Evolutionary conservation across 2,329 filamentous ascomycete species (phyloP), one percentile per base, ranked within the genome.

Genomic region (Cladosporium sp.): DNA sequence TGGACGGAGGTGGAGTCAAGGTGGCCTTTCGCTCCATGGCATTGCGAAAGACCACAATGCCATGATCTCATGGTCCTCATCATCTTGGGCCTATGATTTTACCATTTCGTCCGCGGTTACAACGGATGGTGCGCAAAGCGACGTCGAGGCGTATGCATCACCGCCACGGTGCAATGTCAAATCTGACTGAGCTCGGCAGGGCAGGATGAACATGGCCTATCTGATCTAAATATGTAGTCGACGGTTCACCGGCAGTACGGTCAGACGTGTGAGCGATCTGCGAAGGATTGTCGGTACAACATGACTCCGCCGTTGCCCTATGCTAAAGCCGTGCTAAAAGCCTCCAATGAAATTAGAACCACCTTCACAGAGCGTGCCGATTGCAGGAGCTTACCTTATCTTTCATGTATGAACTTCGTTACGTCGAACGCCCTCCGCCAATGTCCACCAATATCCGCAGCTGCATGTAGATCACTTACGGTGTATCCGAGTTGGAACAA

Each of bases 391-490:
- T 31, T 33, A 53, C 44, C 46, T 62, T 55, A 52, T 55, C 33
- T 33, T 21, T 44, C 21, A 28, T 53, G 18, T 40, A 60, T 4
- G 14, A 18, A 33, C n/a, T 31, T 12, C 21, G 18, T 44, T 35
- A 2, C 28, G 12, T 31, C n/a, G 5, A 44, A 26, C n/a, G 11
- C 21, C 33, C 18, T 23, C 55, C 55, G 55, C 33, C n/a, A 16
- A 37, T 40, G 31, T 40, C 60, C 60, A 28, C 23, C 21, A 33
- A 53, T 44, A 28, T 55, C 29, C 46, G 31, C 33, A n/a, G 18
- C 31, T 62, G 33, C 31, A 40, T 29, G 52, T 55, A 55, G 60
- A 62, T 53, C 60, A 23, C 49, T 53, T 53, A 44, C 60, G 21
- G 46, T 53, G 49, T 37, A 40, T 40, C 46, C 31, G 49, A 31